phyloP scores from a whole-genome alignment of 2,329 filamentous ascomycete genomes.

The Sclerotiophoma versabilis region DNA sequence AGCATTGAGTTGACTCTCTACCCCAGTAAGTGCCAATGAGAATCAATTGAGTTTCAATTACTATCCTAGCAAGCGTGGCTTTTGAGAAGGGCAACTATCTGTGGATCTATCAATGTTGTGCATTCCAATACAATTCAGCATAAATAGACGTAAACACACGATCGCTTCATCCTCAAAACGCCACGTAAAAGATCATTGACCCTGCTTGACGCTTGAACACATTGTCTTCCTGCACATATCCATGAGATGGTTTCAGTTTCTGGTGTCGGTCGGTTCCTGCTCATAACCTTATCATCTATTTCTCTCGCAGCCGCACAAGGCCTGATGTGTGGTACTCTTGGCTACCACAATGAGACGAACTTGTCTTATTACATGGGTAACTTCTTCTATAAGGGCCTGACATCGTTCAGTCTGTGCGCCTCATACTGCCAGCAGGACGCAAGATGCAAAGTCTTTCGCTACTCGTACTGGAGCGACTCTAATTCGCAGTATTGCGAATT shows the following conservation, averaged over 20 bases:
- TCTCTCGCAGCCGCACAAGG: background rate
- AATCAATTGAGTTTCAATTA: too few relatives aligned
- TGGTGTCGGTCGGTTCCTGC: background rate
- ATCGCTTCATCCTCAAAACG: background rate
- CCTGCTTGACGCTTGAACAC: background rate
- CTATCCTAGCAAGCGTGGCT: too few relatives aligned
- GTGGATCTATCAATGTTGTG: too few relatives aligned
- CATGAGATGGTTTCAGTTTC: background rate
- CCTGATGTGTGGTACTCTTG: conserved; percentile 20
- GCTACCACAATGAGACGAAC: conserved; percentile 17
- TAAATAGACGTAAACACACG: background rate
- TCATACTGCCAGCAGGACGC: conserved; percentile 27
- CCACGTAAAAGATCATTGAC: background rate
- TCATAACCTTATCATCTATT: background rate
- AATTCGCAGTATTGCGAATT: conserved; percentile 35
- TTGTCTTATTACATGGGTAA: conserved; percentile 32
- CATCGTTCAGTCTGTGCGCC: conserved; percentile 28
- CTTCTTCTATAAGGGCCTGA: conserved; percentile 30
- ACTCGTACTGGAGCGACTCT: conserved; percentile 27
- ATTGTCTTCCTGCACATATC: background rate
- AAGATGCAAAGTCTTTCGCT: conserved; percentile 28
- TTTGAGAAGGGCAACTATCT: too few relatives aligned
- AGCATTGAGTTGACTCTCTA: background rate
- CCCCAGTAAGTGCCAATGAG: too few relatives aligned
- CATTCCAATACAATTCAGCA: background rate